A percentile compares a stretch with the other conserved stretches of the same genome.
Conservation (phyloP, 1,284 basidiomycete genomes). For the Stereum hirsutum region DNA sequence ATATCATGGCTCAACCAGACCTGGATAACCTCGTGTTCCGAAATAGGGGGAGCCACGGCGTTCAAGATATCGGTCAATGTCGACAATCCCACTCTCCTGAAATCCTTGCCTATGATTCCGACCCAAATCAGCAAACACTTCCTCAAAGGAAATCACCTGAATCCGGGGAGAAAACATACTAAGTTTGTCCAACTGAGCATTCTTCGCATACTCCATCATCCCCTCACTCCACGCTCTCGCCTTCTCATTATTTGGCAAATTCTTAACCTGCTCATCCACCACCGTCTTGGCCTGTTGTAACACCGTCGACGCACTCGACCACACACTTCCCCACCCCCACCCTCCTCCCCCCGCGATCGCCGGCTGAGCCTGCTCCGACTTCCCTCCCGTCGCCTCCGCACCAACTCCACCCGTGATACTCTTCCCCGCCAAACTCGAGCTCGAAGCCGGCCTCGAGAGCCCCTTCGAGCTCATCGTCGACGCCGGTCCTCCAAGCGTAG, state of each 20-base stretch:
- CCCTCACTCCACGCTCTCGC: conserved; percentile 68
- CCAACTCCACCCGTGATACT: too few relatives aligned
- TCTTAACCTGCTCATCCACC: conserved; percentile 88
- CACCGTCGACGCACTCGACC: conserved; percentile 81
- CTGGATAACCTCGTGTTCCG: conserved; percentile 95
- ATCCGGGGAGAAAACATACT: conserved; percentile 30
- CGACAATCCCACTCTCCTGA: conserved; percentile 78
- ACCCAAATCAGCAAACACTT: too few relatives aligned
- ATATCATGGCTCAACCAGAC: conserved; percentile 96
- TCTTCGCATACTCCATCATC: conserved; percentile 28
- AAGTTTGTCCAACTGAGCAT: conserved; percentile 72
- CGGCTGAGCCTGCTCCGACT: conserved; percentile 14
- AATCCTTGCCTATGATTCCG: conserved; percentile 86
- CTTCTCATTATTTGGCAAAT: conserved; percentile 73
- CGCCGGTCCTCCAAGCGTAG: conserved; percentile 26
- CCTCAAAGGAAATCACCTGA: conserved; percentile 4
- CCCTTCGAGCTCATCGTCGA: too few relatives aligned
- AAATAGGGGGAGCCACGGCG: conserved; percentile 95
- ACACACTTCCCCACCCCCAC: conserved; percentile 82
- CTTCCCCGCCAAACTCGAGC: too few relatives aligned
- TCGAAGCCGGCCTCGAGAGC: too few relatives aligned
- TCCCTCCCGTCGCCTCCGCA: too few relatives aligned
- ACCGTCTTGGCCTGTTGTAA: conserved; percentile 79
- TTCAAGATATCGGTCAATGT: conserved; percentile 89
- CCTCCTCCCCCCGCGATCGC: conserved; percentile 20